Conservation (phyloP, 2,329 filamentous ascomycete genomes). For the Paraconiothyrium brasiliense region DNA sequence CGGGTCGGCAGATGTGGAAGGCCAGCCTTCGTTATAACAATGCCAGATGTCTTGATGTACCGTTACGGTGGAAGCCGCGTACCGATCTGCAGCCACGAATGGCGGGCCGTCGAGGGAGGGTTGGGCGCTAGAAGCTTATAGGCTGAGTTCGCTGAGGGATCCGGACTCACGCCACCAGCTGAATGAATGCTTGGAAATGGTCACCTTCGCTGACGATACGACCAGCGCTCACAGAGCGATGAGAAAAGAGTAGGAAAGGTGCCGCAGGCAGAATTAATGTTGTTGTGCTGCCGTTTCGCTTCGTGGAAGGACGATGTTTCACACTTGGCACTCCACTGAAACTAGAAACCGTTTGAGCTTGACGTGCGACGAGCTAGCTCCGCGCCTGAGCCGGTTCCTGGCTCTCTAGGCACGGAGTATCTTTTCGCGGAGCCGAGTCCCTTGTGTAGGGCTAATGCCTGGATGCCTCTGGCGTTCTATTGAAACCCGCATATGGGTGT, state of each 20-base stretch:
- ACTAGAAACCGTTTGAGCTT: conserved; percentile 10
- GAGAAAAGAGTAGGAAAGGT: neutral
- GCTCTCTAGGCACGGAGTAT: conserved; percentile 6
- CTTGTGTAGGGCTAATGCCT: neutral
- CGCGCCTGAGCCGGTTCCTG: conserved; percentile 4
- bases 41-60: conserved; percentile 33
- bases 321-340: conserved; percentile 14
- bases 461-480: neutral
- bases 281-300: conserved; percentile 10
- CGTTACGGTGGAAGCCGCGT: conserved; percentile 19
- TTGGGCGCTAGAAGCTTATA: conserved; percentile 6
- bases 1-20: conserved; percentile 31
- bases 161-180: conserved; percentile 23
- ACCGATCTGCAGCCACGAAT: conserved; percentile 17
- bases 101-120: conserved; percentile 10
- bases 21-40: conserved; percentile 39
- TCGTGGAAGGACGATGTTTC: conserved; percentile 14
- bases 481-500: conserved; percentile 5
- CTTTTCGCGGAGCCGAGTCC: neutral
- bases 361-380: conserved; percentile 13
- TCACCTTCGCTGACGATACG: conserved; percentile 5
- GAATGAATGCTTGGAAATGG: conserved; percentile 13
- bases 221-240: conserved; percentile 12
- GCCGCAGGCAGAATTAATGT: neutral
- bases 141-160: conserved; percentile 4